Evolutionary conservation across 2,329 filamentous ascomycete genomes (phyloP), one percentile per base, ranked within the genome.

Genomic region (Verticillium dahliae): DNA sequence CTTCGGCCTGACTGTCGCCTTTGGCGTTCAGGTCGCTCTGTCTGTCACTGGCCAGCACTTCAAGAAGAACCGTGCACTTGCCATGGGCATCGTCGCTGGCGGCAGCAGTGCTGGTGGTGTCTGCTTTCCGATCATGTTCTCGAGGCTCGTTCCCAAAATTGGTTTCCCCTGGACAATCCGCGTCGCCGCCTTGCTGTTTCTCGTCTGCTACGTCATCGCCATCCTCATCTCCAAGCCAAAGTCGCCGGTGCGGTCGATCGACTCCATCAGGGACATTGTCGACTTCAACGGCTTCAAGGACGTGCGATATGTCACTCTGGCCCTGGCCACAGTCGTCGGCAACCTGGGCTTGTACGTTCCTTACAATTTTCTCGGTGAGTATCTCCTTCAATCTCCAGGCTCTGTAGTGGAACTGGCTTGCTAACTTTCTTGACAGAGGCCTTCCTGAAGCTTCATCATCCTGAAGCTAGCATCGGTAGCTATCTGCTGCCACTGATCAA

Each of bases 91-190:
- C 56, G 62, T 61, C 41, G 60, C 60, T 66, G 34, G 67, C 69
- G 3, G 68, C 68, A 18, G 56, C 60, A 54, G 39, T 5, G 60
- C 60, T 6, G 56, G 60, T 6, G 60, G 60, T 22, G 60, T 61
- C 45, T 61, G 60, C 15, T 68, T 68, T 34, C 68, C 62, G 15
- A 66, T 75, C 57, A 71, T 75, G 56, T 75, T 79, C 58, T 68
- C 69, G 6, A 73, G 71, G 65, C 72, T 82, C 3, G 76, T 81
- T 64, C 72, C 74, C 11, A 69, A 69, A n/a, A 75, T 87, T 57
- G 83, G 83, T 33, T 87, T 86, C 69, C 72, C 73, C 52, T 85
- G 81, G 82, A 75, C 81, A 5, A 75, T 74, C 3, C 72, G 78
- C 4, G 69, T 77, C n/a, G 72, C 81, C 13, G 78, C 72, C 27